Conservation (phyloP, 768 basidiomycete species). For the Fomitopsis pulvina region DNA sequence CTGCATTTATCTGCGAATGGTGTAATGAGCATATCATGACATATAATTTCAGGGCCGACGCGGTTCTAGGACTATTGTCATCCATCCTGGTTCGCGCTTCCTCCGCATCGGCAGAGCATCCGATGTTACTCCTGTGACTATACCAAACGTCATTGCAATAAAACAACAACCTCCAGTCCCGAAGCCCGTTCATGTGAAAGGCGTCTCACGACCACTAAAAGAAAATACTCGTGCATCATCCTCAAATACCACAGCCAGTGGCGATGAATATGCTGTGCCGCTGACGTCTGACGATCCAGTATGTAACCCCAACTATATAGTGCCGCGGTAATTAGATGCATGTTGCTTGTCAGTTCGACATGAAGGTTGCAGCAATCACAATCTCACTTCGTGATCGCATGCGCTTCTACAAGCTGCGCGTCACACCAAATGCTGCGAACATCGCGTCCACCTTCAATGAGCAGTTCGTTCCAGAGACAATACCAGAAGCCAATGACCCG, state of each 20-base stretch:
- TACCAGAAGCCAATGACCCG: slow-evolving; percentile 79
- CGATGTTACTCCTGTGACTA: slow-evolving; percentile 61
- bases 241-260: slow-evolving; percentile 20
- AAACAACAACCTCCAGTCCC: slow-evolving; percentile 44
- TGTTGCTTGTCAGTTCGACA: slow-evolving; percentile 50
- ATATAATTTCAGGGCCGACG: slow-evolving; percentile 40
- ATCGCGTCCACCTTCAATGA: slow-evolving; percentile 78
- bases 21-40: neutral
- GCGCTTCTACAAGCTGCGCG: slow-evolving; percentile 79
- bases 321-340: neutral
- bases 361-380: slow-evolving; percentile 66
- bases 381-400: slow-evolving; percentile 74
- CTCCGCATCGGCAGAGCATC: slow-evolving; percentile 72
- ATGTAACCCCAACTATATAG: slow-evolving; percentile 17
- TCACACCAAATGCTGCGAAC: slow-evolving; percentile 60
- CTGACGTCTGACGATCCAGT: slow-evolving; percentile 58
- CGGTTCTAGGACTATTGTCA: slow-evolving; percentile 71
- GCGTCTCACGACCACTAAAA: slow-evolving; percentile 50
- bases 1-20: too few species aligned
- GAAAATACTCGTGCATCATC: slow-evolving; percentile 18
- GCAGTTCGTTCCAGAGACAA: slow-evolving; percentile 79
- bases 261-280: slow-evolving; percentile 46
- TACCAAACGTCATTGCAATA: slow-evolving; percentile 71
- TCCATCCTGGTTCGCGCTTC: slow-evolving; percentile 73
- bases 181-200: slow-evolving; percentile 36